phyloP scores from a whole-genome alignment of 768 basidiomycete genomes.

The Boletus reticuloceps region DNA sequence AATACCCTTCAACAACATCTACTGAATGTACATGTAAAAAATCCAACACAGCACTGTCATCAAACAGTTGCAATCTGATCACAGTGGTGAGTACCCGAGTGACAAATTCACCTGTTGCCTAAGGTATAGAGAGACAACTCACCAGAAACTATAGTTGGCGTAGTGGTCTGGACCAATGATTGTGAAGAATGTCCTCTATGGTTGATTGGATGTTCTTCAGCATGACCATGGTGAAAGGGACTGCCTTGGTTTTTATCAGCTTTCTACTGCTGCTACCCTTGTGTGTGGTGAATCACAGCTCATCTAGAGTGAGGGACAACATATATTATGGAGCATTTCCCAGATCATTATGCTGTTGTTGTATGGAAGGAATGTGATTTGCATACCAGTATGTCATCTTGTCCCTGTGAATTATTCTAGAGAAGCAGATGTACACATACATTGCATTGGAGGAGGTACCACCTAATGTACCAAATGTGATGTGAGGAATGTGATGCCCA shows the following conservation, averaged over 20 bases:
- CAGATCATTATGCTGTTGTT: background rate
- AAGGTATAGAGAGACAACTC: too few species aligned
- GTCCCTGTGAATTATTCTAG: slow-evolving; percentile 12
- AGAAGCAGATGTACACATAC: slow-evolving; percentile 9
- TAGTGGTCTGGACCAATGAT: background rate
- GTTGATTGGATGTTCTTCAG: background rate
- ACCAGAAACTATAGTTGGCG: slow-evolving; percentile 9
- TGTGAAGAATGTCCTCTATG: slow-evolving; percentile 3
- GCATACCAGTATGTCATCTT: background rate
- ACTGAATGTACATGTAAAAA: too few species aligned
- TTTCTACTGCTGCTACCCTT: background rate
- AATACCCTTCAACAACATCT: too few species aligned
- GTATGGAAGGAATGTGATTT: slow-evolving; percentile 5
- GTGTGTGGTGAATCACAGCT: slow-evolving; percentile 5
- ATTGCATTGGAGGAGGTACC: background rate
- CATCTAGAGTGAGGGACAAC: slow-evolving; percentile 3
- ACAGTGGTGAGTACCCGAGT: too few species aligned
- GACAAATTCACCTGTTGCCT: too few species aligned
- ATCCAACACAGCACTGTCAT: too few species aligned
- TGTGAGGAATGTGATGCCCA: too few species aligned
- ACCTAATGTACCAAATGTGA: background rate
- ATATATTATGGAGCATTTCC: slow-evolving; percentile 2
- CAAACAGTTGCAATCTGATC: too few species aligned
- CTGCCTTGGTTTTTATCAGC: background rate
- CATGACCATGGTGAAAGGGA: slow-evolving; percentile 2